phyloP scores from a whole-genome alignment of 208 protist species.

The Crithidia thermophila region DNA sequence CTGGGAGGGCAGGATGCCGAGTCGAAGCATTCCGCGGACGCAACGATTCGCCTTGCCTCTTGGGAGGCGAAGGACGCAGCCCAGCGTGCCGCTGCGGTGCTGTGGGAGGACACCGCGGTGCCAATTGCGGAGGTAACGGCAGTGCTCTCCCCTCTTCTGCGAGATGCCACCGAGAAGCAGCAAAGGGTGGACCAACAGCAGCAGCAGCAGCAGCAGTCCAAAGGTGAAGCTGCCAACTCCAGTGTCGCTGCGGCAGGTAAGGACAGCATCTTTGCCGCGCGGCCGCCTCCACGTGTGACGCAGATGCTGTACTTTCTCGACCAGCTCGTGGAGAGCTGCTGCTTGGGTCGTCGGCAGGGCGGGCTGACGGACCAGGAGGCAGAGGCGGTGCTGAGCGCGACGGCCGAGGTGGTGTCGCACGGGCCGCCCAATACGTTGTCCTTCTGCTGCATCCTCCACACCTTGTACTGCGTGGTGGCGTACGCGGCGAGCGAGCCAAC shows the following conservation, averaged over 20 bases:
- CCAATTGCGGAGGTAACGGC: conserved; percentile 10
- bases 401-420: conserved; percentile 22
- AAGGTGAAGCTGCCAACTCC: neutral
- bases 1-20: no score
- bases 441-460: conserved; percentile 26
- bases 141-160: conserved; percentile 6
- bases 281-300: conserved; percentile 2
- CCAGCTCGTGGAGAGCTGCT: conserved; percentile 16
- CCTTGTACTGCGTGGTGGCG: conserved; percentile 27
- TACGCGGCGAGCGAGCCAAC: conserved; percentile 19
- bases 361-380: conserved; percentile 10
- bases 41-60: neutral
- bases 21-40: neutral
- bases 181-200: conserved; percentile 1
- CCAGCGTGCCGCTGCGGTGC: conserved; percentile 9
- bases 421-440: conserved; percentile 15
- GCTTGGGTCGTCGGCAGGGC: conserved; percentile 4
- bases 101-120: conserved; percentile 14
- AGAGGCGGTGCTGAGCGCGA: conserved; percentile 7
- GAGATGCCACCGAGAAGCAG: neutral
- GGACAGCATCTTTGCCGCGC: no score
- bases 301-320: conserved; percentile 24
- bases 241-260: no score
- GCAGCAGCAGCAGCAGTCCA: neutral
- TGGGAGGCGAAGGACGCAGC: conserved; percentile 14